These are phyloP conservation scores for Trametes pubescens DNA, from an alignment of 1,284 basidiomycete species.

Conservation along the genomic window DNA sequence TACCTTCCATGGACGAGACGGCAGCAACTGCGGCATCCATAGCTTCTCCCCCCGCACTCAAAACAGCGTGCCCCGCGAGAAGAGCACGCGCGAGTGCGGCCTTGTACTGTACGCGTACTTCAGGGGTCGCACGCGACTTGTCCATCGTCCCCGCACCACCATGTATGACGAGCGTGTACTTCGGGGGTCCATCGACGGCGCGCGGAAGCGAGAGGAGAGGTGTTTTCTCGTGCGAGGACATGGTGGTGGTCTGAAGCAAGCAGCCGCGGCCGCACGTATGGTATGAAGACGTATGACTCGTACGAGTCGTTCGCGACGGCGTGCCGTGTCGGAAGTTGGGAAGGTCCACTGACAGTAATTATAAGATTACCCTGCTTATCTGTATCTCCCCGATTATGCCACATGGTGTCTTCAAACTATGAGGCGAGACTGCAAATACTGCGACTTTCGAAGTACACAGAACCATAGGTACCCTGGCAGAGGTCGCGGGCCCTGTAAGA, in stretches of 20 bases:
- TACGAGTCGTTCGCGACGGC: too few species aligned
- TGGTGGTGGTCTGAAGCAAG: slow-evolving; percentile 10
- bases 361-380: slow-evolving; percentile 10
- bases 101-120: slow-evolving; percentile 66
- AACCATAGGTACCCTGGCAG: too few species aligned
- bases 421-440: too few species aligned
- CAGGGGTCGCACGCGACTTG: slow-evolving; percentile 65
- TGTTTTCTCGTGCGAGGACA: slow-evolving; percentile 11
- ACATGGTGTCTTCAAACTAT: too few species aligned
- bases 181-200: slow-evolving; percentile 13
- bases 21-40: slow-evolving; percentile 86
- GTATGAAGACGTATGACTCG: too few species aligned
- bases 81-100: slow-evolving; percentile 63
- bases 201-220: slow-evolving; percentile 6
- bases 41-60: slow-evolving; percentile 74
- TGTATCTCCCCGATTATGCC: background rate
- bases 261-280: too few species aligned
- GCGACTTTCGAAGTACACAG: too few species aligned
- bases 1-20: slow-evolving; percentile 77
- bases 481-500: too few species aligned
- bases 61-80: slow-evolving; percentile 66
- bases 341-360: too few species aligned
- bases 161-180: slow-evolving; percentile 73
- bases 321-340: too few species aligned
- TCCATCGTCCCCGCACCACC: slow-evolving; percentile 81